A percentile compares a stretch with the other conserved stretches of the same genome.
These are phyloP conservation scores for Persicaria maculosa DNA, from an alignment of 148 eudicot species.

Conservation along the genomic window DNA sequence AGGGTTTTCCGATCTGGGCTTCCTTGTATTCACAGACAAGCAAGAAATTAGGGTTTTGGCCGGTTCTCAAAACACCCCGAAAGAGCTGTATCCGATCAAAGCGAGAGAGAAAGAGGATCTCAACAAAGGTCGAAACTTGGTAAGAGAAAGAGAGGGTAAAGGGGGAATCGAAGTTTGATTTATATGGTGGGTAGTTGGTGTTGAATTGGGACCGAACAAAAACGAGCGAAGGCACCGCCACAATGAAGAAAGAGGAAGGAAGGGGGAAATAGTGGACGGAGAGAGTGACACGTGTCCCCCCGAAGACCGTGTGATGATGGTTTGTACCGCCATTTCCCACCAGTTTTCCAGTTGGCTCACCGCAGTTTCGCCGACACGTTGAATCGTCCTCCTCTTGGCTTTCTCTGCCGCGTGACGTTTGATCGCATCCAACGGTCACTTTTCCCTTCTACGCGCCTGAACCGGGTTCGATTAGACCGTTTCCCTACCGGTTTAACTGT, in stretches of 20 bases:
- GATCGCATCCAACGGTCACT: not conserved
- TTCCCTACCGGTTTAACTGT: no score
- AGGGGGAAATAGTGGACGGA: not conserved
- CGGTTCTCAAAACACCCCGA: not conserved
- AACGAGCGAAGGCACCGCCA: not conserved
- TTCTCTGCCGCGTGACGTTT: not conserved
- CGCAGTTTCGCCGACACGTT: conserved; percentile 4
- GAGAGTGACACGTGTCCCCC: conserved; percentile 11
- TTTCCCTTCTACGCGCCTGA: not conserved
- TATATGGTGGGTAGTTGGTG: not conserved
- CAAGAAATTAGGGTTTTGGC: conserved; percentile 1
- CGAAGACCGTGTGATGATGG: not conserved
- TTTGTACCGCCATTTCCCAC: not conserved
- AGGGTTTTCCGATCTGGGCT: conserved; percentile 6
- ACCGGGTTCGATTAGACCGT: not conserved
- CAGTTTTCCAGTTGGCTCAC: not conserved
- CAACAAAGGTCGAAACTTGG: not conserved
- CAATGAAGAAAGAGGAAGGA: not conserved
- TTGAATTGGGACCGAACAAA: not conserved
- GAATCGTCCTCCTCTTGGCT: not conserved
- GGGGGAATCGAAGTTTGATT: conserved; percentile 8
- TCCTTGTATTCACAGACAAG: not conserved
- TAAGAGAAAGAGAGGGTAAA: not conserved
- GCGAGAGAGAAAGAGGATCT: not conserved
- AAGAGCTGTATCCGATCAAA: not conserved